Base-by-base conservation (phyloP, 1,139 yeast genomes). In the Geotrichum carabidarum region DNA sequence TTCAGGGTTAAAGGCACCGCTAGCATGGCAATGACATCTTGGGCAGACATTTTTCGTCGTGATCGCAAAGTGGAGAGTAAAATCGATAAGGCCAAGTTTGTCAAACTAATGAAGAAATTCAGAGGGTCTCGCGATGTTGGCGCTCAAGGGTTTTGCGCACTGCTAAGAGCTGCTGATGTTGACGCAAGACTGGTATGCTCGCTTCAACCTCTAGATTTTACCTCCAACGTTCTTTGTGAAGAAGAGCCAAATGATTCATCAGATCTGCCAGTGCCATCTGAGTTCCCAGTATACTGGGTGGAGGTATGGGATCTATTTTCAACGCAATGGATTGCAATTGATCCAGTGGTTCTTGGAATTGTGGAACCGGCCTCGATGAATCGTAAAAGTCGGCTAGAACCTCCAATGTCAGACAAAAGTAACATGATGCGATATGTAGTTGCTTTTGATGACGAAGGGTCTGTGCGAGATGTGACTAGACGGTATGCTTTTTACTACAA, bases 301-400 rank as follows among this genome's bases (percentile, higher is more conserved):
- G 99, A 93, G 68, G 96, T 87, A 0, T 93, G 96, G 95, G 93
- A 93, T 67, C 78, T 78, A 51, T 80, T 78, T 57, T 71, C 81
- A 4, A 78, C 81, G 57, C 79, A 78, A 58, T 91, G 97, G 95
- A 78, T 89, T n/a, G 81, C 95, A 4, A 76, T 90, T 1, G 98
- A 93, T 63, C 95, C 97, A 0, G 73, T 84, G 1, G 83, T 81
- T 17, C 77, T 83, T 47, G 71, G 79, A 54, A 71, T 78, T 0
- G 81, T 91, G 18, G 96, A 90, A 65, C 76, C 84, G n/a, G 83
- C 58, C 27, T 49, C 53, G 4, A 40, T 91, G 0, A 68, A 81
- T 46, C 68, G 78, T 18, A 78, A 75, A 57, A 80, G 91, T 6
- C 76, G 79, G 54, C 75, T 93, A 36, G 97, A 91, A 62, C 96